Percentiles rank a stretch among this genome's conserved stretches.
These are phyloP conservation scores for Pilatotrama ljubarskyi DNA, from an alignment of 768 basidiomycete species.

Conservation along the genomic window DNA sequence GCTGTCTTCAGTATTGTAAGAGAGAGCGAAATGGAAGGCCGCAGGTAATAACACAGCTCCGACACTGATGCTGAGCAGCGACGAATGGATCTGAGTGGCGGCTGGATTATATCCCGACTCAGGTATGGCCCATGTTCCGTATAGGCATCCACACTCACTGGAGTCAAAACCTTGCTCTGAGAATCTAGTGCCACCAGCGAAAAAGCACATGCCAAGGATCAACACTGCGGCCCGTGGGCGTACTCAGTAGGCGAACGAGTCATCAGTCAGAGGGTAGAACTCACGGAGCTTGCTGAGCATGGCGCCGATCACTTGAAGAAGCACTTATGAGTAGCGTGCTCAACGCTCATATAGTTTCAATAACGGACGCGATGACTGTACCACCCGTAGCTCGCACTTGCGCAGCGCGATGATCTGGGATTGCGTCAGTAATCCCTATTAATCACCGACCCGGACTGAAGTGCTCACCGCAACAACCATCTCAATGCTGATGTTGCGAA, in stretches of 20 bases:
- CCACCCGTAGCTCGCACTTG: slow-evolving; percentile 80
- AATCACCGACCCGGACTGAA: neutral
- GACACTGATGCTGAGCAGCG: slow-evolving; percentile 73
- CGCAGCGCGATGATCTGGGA: slow-evolving; percentile 71
- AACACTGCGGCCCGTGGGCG: slow-evolving; percentile 50
- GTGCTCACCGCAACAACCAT: slow-evolving; percentile 68
- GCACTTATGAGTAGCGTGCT: neutral
- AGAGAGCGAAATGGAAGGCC: slow-evolving; percentile 69
- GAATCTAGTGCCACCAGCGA: slow-evolving; percentile 75
- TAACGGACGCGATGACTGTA: slow-evolving; percentile 73
- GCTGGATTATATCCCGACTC: slow-evolving; percentile 38
- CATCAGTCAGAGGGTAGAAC: slow-evolving; percentile 22
- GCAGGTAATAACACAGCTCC: slow-evolving; percentile 77
- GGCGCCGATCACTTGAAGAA: slow-evolving; percentile 66
- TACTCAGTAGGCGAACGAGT: neutral
- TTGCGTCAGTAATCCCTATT: neutral
- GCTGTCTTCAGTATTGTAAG: slow-evolving; percentile 19
- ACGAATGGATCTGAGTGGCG: slow-evolving; percentile 72
- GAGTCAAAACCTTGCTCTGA: slow-evolving; percentile 77
- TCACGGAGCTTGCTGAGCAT: slow-evolving; percentile 75
- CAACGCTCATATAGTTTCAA: slow-evolving; percentile 1
- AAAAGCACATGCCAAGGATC: slow-evolving; percentile 83
- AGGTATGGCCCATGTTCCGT: neutral
- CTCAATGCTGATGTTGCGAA: slow-evolving; percentile 39
- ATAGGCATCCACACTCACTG: slow-evolving; percentile 43